Percentiles rank a stretch among this genome's conserved stretches.
These are phyloP conservation scores for Lactarius vividus DNA, from an alignment of 768 basidiomycete genomes.

Conservation along the genomic window DNA sequence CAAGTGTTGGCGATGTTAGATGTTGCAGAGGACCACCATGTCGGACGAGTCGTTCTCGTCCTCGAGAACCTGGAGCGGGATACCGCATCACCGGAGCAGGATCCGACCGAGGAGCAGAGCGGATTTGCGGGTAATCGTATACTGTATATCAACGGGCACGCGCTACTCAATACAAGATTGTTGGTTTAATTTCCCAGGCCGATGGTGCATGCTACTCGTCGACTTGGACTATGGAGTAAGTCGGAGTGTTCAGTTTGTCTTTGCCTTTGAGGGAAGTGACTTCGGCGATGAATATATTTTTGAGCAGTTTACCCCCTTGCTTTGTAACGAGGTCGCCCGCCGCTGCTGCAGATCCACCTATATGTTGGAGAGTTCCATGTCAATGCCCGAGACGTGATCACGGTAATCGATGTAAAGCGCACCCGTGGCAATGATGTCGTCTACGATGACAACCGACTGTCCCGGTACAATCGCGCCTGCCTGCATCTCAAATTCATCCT, in stretches of 20 bases:
- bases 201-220: constrained; percentile 45
- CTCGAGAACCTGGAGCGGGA: constrained; percentile 37
- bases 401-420: constrained; percentile 24
- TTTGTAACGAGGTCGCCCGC: constrained; percentile 85
- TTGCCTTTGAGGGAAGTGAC: constrained; percentile 70
- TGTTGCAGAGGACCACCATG: constrained; percentile 44
- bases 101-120: constrained; percentile 28
- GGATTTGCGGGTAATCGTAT: constrained; percentile 42
- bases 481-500: constrained; percentile 98
- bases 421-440: constrained; percentile 98
- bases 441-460: constrained; percentile 82
- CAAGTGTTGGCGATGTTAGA: constrained; percentile 56
- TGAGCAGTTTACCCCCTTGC: constrained; percentile 79
- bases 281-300: constrained; percentile 95
- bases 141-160: constrained; percentile 74
- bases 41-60: constrained; percentile 51
- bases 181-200: constrained; percentile 42
- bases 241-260: constrained; percentile 78
- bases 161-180: constrained; percentile 72
- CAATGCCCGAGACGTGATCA: constrained; percentile 4
- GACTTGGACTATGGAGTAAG: constrained; percentile 83
- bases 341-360: constrained; percentile 91
- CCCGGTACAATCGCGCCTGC: constrained; percentile 77
- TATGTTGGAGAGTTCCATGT: not conserved
- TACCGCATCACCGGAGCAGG: constrained; percentile 27